Percentiles rank a stretch among this genome's conserved stretches.
Conservation (phyloP, 2,329 filamentous ascomycete genomes). For the Colletotrichum sojae region DNA sequence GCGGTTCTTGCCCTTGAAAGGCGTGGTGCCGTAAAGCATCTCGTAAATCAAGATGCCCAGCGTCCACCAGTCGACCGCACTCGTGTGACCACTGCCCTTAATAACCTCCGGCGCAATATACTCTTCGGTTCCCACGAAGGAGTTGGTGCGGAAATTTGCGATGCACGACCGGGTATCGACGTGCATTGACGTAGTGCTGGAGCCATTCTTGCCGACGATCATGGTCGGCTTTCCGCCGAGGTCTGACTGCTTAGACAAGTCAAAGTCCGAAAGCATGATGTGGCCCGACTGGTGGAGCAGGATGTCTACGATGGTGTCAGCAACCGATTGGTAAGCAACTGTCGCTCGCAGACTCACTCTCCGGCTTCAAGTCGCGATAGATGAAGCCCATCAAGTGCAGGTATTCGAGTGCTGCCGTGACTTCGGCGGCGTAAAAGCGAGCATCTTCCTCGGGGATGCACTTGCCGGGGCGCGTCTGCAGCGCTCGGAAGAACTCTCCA, state of each 20-base stretch:
- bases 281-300: conserved; percentile 98
- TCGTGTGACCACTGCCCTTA: conserved; percentile 98
- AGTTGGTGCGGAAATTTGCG: conserved; percentile 97
- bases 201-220: conserved; percentile 93
- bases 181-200: conserved; percentile 88
- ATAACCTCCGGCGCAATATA: conserved; percentile 99
- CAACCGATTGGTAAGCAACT: conserved; percentile 34
- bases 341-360: conserved; percentile 76
- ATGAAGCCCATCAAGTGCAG: conserved; percentile 99
- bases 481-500: conserved; percentile 96
- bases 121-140: conserved; percentile 98
- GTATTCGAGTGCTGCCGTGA: conserved; percentile 96
- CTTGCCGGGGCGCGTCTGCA: conserved; percentile 97
- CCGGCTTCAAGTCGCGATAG: conserved; percentile 96
- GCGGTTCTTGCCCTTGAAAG: conserved; percentile 99
- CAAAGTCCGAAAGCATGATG: conserved; percentile 99
- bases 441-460: conserved; percentile 98
- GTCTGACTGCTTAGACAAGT: conserved; percentile 97
- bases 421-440: conserved; percentile 96
- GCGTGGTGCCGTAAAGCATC: conserved; percentile 98
- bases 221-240: conserved; percentile 96
- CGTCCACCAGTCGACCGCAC: conserved; percentile 99
- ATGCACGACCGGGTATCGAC: conserved; percentile 99
- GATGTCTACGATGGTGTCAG: conserved; percentile 75
- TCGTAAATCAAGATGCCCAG: conserved; percentile 97